A percentile compares a stretch with the other conserved stretches of the same genome.
phyloP scores from a whole-genome alignment of 768 basidiomycete genomes.

The Wakefieldia striispora region DNA sequence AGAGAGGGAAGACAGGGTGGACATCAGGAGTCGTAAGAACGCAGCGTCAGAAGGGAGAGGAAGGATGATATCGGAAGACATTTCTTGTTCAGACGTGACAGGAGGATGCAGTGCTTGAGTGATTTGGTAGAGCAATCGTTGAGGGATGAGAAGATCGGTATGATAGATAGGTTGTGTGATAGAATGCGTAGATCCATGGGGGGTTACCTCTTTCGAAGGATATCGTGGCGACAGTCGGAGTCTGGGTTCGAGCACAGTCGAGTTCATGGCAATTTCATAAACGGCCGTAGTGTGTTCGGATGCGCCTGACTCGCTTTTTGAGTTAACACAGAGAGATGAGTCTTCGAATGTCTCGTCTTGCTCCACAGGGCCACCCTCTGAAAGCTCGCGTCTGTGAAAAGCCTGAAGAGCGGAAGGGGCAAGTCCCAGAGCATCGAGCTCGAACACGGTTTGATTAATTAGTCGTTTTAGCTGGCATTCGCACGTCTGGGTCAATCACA shows the following conservation, averaged over 20 bases:
- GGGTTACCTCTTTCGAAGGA: background rate
- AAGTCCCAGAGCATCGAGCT: slow-evolving; percentile 71
- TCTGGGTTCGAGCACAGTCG: slow-evolving; percentile 53
- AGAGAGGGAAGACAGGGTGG: slow-evolving; percentile 54
- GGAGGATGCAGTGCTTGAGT: slow-evolving; percentile 3
- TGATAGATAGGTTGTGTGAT: slow-evolving; percentile 7
- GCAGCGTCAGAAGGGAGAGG: slow-evolving; percentile 76
- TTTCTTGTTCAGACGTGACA: background rate
- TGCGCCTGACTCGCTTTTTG: background rate
- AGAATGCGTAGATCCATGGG: too few relatives aligned
- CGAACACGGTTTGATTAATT: slow-evolving; percentile 77
- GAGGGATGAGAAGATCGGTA: slow-evolving; percentile 14
- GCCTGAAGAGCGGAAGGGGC: slow-evolving; percentile 48
- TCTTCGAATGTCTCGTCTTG: slow-evolving; percentile 1
- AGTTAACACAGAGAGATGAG: background rate
- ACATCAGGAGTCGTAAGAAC: slow-evolving; percentile 75
- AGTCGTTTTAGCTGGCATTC: slow-evolving; percentile 79
- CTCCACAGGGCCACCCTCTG: slow-evolving; percentile 1
- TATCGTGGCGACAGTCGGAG: slow-evolving; percentile 49
- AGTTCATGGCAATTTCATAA: slow-evolving; percentile 55
- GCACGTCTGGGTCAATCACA: background rate
- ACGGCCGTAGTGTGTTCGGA: slow-evolving; percentile 33
- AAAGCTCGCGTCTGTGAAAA: slow-evolving; percentile 30
- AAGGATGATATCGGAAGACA: slow-evolving; percentile 49
- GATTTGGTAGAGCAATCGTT: slow-evolving; percentile 6